Evolutionary conservation across 192 early-diverging fungal genomes (phyloP).

Genomic region (Podila horticola): DNA sequence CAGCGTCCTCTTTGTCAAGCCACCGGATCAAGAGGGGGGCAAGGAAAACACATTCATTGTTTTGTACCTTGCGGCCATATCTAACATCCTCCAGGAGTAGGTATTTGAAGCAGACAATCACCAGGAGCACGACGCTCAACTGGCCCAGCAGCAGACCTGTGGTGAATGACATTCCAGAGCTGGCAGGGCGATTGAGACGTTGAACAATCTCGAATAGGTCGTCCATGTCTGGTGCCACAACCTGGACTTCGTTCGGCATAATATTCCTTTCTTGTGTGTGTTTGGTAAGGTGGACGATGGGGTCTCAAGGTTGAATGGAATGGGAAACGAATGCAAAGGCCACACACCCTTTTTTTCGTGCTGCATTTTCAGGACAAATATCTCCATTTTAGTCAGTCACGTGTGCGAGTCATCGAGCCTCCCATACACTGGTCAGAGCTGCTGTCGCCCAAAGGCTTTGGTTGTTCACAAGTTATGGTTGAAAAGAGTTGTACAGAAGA

Average conservation of each 20-base stretch:
- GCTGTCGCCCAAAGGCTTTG: too few species aligned
- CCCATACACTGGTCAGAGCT: too few species aligned
- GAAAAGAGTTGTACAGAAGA: not conserved
- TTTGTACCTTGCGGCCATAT: conserved; percentile 50
- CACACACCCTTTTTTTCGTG: too few species aligned
- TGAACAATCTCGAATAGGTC: conserved; percentile 43
- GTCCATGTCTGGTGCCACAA: conserved; percentile 28
- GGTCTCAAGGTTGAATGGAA: not conserved
- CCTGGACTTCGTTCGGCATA: conserved; percentile 38
- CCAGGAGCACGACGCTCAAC: conserved; percentile 57
- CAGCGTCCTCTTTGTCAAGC: too few species aligned
- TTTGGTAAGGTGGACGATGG: not conserved
- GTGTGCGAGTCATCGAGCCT: too few species aligned
- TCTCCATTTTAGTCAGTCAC: too few species aligned
- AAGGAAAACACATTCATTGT: not conserved
- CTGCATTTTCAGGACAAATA: too few species aligned
- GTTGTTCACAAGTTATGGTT: too few species aligned
- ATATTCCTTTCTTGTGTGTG: not conserved
- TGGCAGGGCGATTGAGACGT: conserved; percentile 18
- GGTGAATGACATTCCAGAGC: conserved; percentile 57
- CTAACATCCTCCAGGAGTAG: conserved; percentile 63
- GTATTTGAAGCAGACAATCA: conserved; percentile 61
- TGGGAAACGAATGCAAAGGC: not conserved
- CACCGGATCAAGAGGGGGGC: too few species aligned
- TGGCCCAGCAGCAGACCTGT: conserved; percentile 63